Conservation (phyloP, 2,329 filamentous ascomycete genomes). For the Fusarium beomiforme region DNA sequence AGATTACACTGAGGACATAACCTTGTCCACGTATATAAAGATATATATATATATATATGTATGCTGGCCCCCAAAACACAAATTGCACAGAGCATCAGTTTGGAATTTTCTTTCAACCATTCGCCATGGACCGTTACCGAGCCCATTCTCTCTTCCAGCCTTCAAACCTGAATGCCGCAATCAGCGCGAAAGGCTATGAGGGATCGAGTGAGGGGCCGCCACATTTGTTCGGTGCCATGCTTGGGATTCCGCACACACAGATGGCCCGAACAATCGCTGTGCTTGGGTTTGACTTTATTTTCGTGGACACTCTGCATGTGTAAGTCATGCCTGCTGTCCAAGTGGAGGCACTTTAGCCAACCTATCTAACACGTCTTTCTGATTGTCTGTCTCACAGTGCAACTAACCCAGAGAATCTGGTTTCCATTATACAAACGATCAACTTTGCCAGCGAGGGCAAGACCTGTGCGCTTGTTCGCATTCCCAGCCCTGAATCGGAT, state of each 20-base stretch:
- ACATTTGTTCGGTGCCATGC: neutral
- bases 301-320: conserved; percentile 3
- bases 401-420: neutral
- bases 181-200: neutral
- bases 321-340: neutral
- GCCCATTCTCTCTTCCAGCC: neutral
- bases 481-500: neutral
- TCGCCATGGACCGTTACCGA: neutral
- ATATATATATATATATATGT: no score
- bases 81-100: neutral
- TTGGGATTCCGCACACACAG: neutral
- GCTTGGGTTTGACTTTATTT: neutral
- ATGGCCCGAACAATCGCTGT: conserved; percentile 1
- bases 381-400: neutral
- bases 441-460: neutral
- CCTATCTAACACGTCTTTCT: neutral
- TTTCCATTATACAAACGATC: neutral
- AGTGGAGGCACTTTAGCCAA: neutral
- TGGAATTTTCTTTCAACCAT: neutral
- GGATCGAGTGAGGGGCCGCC: neutral
- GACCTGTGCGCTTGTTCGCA: neutral
- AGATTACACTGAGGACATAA: no score
- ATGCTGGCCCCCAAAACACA: no score
- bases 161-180: neutral
- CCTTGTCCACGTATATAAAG: no score